phyloP scores from a whole-genome alignment of 129 eudicot genomes.

The Saposhnikovia divaricata region DNA sequence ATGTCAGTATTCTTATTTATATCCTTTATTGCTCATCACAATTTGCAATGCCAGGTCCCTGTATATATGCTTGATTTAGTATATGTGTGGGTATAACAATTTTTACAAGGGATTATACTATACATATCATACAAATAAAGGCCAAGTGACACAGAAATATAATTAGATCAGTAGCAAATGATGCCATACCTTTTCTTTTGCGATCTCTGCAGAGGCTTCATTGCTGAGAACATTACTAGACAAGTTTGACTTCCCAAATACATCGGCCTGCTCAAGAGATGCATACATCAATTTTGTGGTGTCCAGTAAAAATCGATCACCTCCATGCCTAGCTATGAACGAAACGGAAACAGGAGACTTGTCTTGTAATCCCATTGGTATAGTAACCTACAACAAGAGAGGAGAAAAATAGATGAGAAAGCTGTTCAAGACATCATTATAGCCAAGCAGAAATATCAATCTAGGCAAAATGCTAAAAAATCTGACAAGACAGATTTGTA shows the following conservation, averaged over 20 bases:
- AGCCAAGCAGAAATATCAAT: no score
- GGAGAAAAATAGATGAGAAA: no score
- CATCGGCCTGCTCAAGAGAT: conserved; percentile 50
- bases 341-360: conserved; percentile 79
- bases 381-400: no score
- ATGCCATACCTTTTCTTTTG: conserved; percentile 74
- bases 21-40: no score
- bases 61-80: no score
- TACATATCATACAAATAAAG: background rate
- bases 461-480: no score
- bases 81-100: no score
- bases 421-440: no score
- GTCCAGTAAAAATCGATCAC: conserved; percentile 80
- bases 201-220: conserved; percentile 78
- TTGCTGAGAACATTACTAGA: conserved; percentile 39
- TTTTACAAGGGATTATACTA: no score
- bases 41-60: no score
- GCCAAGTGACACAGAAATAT: background rate
- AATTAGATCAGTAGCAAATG: background rate
- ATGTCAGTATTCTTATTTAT: no score
- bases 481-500: no score
- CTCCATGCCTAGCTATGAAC: conserved; percentile 74
- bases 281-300: conserved; percentile 49
- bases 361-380: conserved; percentile 71
- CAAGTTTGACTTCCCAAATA: conserved; percentile 39